phyloP scores from a whole-genome alignment of 2,329 filamentous ascomycete species.

The Dothistroma pini region DNA sequence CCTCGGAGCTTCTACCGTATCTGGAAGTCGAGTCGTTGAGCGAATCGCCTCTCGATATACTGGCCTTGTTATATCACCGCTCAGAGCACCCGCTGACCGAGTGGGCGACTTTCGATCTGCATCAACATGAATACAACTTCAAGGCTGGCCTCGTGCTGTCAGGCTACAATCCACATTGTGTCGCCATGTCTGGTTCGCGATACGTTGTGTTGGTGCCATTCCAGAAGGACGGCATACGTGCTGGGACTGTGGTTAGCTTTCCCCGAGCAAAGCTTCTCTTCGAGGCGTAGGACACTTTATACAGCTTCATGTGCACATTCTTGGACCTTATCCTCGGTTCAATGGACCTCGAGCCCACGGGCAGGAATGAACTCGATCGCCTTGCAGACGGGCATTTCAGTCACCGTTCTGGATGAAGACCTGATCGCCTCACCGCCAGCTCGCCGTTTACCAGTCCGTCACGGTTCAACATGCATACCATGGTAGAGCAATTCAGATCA shows the following conservation, averaged over 20 bases:
- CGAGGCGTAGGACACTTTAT: slow-evolving; percentile 22
- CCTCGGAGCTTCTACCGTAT: neutral
- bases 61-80: neutral
- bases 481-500: slow-evolving; percentile 24
- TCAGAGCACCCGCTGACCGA: neutral
- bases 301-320: slow-evolving; percentile 11
- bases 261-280: slow-evolving; percentile 22
- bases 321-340: neutral
- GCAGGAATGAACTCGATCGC: neutral
- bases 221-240: slow-evolving; percentile 14
- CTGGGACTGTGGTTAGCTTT: slow-evolving; percentile 23
- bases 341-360: neutral
- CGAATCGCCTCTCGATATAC: neutral
- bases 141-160: neutral
- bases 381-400: neutral
- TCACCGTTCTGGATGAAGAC: neutral
- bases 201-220: neutral
- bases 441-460: slow-evolving; percentile 20
- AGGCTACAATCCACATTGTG: neutral
- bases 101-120: neutral
- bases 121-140: neutral
- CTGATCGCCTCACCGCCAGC: neutral
- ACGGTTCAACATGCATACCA: slow-evolving; percentile 14
- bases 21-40: neutral
- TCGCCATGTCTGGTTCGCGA: neutral